Conservation (phyloP, 495 filamentous ascomycete genomes). For the Penicillium tannophilum region DNA sequence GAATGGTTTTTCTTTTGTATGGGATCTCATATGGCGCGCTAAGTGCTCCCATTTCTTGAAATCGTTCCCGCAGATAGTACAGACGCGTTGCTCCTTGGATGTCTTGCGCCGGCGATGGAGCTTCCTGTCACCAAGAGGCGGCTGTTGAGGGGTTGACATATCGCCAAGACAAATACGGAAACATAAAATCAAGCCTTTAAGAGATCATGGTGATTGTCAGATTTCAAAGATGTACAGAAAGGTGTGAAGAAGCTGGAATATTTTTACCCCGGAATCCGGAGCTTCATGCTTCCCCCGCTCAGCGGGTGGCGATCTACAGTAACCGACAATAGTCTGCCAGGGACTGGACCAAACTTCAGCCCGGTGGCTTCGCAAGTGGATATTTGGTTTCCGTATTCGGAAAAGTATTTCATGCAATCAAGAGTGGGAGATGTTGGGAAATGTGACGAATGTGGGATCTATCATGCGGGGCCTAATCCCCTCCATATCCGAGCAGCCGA, state of each 20-base stretch:
- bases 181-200: not conserved
- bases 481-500: not conserved
- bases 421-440: not conserved
- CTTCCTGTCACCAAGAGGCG: conserved; percentile 1
- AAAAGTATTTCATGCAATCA: not conserved
- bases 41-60: conserved; percentile 38
- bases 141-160: not conserved
- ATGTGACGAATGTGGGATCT: conserved; percentile 2
- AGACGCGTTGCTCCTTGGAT: conserved; percentile 25
- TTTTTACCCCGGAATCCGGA: not conserved
- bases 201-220: not conserved
- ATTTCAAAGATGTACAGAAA: not conserved
- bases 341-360: not conserved
- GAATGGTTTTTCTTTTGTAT: conserved; percentile 40
- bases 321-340: not conserved
- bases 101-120: conserved; percentile 19
- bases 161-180: not conserved
- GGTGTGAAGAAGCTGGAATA: not conserved
- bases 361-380: not conserved
- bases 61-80: conserved; percentile 26
- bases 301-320: not conserved
- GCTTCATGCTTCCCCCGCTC: not conserved
- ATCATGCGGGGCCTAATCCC: not conserved
- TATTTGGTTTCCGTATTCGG: not conserved
- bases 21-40: conserved; percentile 33